Evolutionary conservation across 148 eudicot genomes (phyloP).

Genomic region (Suaeda aralocaspica): DNA sequence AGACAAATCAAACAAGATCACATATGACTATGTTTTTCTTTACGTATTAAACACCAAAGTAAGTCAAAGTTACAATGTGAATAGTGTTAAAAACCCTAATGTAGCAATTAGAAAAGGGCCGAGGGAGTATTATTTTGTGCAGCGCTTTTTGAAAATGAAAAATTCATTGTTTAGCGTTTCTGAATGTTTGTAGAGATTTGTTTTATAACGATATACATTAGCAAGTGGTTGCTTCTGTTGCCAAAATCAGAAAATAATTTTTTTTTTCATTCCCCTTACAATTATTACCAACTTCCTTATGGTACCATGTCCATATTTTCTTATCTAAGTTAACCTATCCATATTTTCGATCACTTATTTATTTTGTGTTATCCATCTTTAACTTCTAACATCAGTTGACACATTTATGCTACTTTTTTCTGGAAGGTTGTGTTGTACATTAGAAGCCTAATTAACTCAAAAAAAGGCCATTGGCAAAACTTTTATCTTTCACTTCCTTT

Average conservation of each 20-base stretch:
- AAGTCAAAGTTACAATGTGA: no score
- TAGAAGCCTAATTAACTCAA: not conserved
- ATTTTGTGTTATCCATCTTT: not conserved
- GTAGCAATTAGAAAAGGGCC: no score
- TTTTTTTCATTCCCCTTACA: not conserved
- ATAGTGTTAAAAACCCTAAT: no score
- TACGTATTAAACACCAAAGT: no score
- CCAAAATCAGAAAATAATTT: not conserved
- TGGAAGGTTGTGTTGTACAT: not conserved
- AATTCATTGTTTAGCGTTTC: not conserved
- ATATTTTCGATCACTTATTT: not conserved
- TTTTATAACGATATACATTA: no score
- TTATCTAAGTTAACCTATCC: not conserved
- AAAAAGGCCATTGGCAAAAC: not conserved
- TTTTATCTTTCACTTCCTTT: not conserved
- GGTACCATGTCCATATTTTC: not conserved
- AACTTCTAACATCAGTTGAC: not conserved
- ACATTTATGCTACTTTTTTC: not conserved
- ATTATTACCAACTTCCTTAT: not conserved
- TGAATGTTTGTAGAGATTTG: not conserved
- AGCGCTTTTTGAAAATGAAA: not conserved
- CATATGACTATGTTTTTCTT: no score
- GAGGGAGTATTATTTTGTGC: no score
- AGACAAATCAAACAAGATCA: no score
- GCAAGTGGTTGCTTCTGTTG: not conserved